Conservation (phyloP, 1,139 yeast genomes). For the Debaryomyces coudertii region DNA sequence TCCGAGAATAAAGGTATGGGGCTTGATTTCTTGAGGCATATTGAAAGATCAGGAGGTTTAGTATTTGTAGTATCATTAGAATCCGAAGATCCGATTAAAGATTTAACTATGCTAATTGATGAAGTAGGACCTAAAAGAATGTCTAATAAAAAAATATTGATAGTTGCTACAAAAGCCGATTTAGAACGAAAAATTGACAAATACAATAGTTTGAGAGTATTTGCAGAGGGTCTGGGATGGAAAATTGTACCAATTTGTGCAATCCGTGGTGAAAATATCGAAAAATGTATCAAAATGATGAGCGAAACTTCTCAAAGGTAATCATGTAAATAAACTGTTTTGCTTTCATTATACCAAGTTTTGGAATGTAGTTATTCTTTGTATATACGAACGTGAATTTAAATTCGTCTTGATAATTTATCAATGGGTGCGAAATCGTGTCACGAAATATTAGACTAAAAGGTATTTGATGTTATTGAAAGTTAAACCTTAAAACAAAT, state of each 20-base stretch:
- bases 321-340: conserved; percentile 2
- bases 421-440: neutral
- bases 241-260: conserved; percentile 86
- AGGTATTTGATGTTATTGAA: too few relatives aligned
- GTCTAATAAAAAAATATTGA: conserved; percentile 60
- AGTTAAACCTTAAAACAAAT: too few relatives aligned
- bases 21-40: conserved; percentile 84
- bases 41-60: conserved; percentile 87
- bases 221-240: conserved; percentile 54
- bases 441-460: too few relatives aligned
- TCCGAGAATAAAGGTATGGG: conserved; percentile 89
- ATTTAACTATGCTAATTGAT: conserved; percentile 58
- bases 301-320: conserved; percentile 51
- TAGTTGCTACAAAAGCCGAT: conserved; percentile 94
- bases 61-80: conserved; percentile 86
- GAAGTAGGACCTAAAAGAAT: conserved; percentile 74
- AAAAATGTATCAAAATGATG: conserved; percentile 71
- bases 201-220: conserved; percentile 45
- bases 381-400: neutral
- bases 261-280: conserved; percentile 67
- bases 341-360: neutral
- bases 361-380: neutral
- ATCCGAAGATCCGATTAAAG: conserved; percentile 60
- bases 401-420: neutral
- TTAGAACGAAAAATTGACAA: conserved; percentile 52